Evolutionary conservation across 805 yeast species (phyloP), one percentile per base, ranked within the genome.

Genomic region (Lipomyces mesembrius): DNA sequence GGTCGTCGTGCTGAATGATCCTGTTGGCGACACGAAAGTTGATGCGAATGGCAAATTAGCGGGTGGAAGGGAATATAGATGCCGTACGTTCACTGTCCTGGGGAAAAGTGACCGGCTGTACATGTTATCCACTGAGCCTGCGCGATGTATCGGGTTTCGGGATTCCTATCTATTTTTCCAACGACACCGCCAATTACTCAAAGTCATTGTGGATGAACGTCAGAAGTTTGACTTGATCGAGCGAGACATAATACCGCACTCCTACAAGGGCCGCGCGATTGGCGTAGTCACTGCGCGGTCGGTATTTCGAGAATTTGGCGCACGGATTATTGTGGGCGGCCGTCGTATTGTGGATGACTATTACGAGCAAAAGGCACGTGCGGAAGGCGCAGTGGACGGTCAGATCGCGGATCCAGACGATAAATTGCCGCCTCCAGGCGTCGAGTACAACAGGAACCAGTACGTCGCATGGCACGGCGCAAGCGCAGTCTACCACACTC

Each of bases 111-210:
- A 87, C 25, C 83, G 88, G 71, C 82, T 88, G 65, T 95, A 86
- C 77, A 93, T 94, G 97, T 85, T 95, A 59, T 88, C 97, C 1
- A 93, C 98, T 0, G 99, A 95, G 75, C 97, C 97, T 2, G 98
- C 99, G 0, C 85, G 98, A 72, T 87, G 94, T 74, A 92, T 94
- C 68, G 98, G 98, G 2, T 91, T 92, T 79, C 84, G 97, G 72
- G 98, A 94, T 76, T 91, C 97, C 1, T 92, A 94, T 74, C 81
- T 92, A 62, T 82, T 94, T 67, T 92, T 94, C 79, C 96, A 93
- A 75, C 90, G 92, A 60, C 97, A 94, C 79, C 84, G 87, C 60
- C 82, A 85, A 60, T 81, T 95, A 61, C 88, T 84, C 80, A 92
- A 93, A 75, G 85, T 89, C 68, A 86, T 90, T 11, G 82, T 93